Evolutionary conservation across 352 stramenopile species (phyloP).

Genomic region (Phytophthora palmivora): DNA sequence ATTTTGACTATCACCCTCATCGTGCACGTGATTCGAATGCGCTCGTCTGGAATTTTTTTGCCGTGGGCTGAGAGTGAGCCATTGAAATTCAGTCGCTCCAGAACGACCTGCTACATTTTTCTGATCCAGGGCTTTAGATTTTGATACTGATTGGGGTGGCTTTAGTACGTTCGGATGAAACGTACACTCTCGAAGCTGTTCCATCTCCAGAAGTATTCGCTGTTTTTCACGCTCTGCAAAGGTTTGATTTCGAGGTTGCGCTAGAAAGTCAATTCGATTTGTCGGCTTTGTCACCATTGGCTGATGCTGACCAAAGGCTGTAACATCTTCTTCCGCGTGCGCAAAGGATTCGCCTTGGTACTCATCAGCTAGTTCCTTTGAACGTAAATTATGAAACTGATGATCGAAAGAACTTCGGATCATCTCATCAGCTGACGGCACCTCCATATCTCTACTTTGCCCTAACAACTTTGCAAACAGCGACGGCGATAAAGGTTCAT

Average conservation of each 20-base stretch:
- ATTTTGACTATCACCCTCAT: conserved; percentile 27
- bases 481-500: conserved; percentile 8
- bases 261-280: conserved; percentile 53
- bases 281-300: conserved; percentile 13
- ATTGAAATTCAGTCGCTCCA: conserved; percentile 51
- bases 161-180: conserved; percentile 64
- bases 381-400: not conserved
- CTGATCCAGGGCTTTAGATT: not conserved
- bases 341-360: not conserved
- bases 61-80: conserved; percentile 67
- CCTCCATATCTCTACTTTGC: conserved; percentile 4
- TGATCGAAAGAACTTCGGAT: conserved; percentile 3
- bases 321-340: not conserved
- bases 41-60: conserved; percentile 24
- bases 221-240: conserved; percentile 75
- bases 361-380: not conserved
- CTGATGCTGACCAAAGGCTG: conserved; percentile 10
- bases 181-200: conserved; percentile 68
- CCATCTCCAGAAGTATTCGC: conserved; percentile 62
- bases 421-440: not conserved
- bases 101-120: conserved; percentile 7
- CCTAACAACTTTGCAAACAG: conserved; percentile 24
- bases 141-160: conserved; percentile 18
- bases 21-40: not conserved
- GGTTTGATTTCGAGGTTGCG: conserved; percentile 54